A percentile compares a stretch with the other conserved stretches of the same genome.
These are phyloP conservation scores for Colletotrichum sublineola DNA, from an alignment of 2,329 filamentous ascomycete species.

Conservation along the genomic window DNA sequence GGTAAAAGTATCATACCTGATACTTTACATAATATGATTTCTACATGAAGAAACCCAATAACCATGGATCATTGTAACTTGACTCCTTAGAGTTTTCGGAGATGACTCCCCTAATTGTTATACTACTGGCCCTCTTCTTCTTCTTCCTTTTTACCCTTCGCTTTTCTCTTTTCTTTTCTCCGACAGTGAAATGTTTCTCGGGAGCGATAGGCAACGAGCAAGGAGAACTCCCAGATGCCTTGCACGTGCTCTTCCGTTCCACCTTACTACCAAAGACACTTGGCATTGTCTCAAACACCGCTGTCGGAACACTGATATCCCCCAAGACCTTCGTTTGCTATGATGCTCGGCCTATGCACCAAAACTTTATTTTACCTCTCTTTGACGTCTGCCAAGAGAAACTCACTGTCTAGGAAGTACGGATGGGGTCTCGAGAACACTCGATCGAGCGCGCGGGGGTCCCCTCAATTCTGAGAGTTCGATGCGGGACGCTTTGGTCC, in stretches of 20 bases:
- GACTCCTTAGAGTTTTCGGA: no score
- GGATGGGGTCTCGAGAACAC: neutral
- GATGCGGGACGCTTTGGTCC: constrained; percentile 3
- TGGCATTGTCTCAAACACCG: neutral
- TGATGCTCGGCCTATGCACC: constrained; percentile 6
- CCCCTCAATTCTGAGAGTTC: neutral
- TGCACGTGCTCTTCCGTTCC: neutral
- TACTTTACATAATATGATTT: no score
- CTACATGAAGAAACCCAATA: no score
- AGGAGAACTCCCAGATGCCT: neutral
- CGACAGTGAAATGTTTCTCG: no score
- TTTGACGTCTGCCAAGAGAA: constrained; percentile 23
- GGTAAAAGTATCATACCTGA: no score
- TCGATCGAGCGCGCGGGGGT: neutral
- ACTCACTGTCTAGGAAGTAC: neutral
- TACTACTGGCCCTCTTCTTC: neutral
- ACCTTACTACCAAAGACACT: neutral
- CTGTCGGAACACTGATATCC: neutral
- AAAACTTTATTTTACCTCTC: neutral
- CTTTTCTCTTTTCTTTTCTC: no score
- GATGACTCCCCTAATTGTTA: no score
- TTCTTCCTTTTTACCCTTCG: neutral
- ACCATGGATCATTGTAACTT: no score
- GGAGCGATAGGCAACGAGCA: neutral
- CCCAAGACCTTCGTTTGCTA: neutral